These are phyloP conservation scores for Penicillium expansum DNA, from an alignment of 2,329 filamentous ascomycete species.

Conservation along the genomic window DNA sequence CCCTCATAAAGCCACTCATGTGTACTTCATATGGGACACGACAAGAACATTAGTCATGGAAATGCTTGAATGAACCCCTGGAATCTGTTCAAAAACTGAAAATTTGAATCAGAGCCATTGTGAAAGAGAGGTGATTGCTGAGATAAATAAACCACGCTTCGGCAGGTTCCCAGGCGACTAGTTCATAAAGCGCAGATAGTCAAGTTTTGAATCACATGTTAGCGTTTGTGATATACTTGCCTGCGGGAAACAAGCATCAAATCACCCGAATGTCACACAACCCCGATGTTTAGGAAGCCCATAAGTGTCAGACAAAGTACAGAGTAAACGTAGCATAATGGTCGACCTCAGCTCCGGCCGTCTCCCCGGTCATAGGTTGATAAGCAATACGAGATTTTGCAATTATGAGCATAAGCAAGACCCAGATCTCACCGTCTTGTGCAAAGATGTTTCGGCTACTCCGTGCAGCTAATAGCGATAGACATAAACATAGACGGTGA, in stretches of 20 bases:
- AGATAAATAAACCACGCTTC: background rate
- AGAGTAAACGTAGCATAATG: background rate
- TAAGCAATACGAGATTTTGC: background rate
- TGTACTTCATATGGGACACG: background rate
- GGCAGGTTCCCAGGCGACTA: background rate
- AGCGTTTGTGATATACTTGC: conserved; percentile 9
- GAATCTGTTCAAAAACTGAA: background rate
- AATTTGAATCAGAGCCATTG: background rate
- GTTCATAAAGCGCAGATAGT: background rate
- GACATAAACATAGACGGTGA: background rate
- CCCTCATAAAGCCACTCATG: background rate
- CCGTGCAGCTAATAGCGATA: background rate
- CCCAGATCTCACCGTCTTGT: background rate
- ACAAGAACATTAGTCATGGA: background rate
- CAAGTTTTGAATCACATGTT: conserved; percentile 8
- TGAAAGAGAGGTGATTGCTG: background rate
- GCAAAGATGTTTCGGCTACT: conserved; percentile 10
- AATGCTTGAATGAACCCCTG: background rate
- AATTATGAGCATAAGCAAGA: background rate
- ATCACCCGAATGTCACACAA: conserved; percentile 13
- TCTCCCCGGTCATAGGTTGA: background rate
- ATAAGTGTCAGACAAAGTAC: background rate
- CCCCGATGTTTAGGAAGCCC: background rate
- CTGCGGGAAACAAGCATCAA: conserved; percentile 13
- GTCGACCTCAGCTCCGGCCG: background rate